A percentile compares a stretch with the other conserved stretches of the same genome.
Evolutionary conservation across 2,329 filamentous ascomycete genomes (phyloP).

Genomic region (Verticillium nubilum): DNA sequence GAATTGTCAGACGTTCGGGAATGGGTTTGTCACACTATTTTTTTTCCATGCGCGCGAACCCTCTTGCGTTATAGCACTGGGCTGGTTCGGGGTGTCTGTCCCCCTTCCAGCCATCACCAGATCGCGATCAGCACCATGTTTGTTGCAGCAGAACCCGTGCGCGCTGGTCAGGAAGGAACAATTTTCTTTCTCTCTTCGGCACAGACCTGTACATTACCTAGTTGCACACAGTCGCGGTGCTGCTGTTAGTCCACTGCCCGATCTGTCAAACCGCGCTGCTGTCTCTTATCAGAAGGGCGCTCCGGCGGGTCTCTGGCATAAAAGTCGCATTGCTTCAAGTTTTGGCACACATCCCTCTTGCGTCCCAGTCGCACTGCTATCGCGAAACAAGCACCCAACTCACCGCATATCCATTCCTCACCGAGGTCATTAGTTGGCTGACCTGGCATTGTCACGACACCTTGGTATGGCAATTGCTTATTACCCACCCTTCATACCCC

Average conservation of each 20-base stretch:
- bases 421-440: neutral
- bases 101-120: neutral
- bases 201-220: constrained; percentile 53
- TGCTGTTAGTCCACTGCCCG: constrained; percentile 12
- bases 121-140: constrained; percentile 19
- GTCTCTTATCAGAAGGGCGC: constrained; percentile 11
- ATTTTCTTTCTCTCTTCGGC: constrained; percentile 24
- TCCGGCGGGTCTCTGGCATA: constrained; percentile 7
- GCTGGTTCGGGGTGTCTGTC: neutral
- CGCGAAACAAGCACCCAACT: neutral
- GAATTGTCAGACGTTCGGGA: constrained; percentile 14
- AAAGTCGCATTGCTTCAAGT: constrained; percentile 12
- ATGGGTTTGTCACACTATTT: constrained; percentile 24
- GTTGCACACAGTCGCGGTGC: constrained; percentile 35
- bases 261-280: neutral
- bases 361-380: constrained; percentile 11
- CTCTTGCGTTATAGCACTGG: constrained; percentile 10
- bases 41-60: constrained; percentile 11
- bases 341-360: constrained; percentile 11
- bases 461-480: constrained; percentile 4
- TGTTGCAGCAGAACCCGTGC: constrained; percentile 28
- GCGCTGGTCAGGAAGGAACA: constrained; percentile 27
- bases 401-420: neutral
- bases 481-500: constrained; percentile 7
- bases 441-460: constrained; percentile 4